Evolutionary conservation across 2,329 filamentous ascomycete species (phyloP).

Genomic region (Cercospora canescens): DNA sequence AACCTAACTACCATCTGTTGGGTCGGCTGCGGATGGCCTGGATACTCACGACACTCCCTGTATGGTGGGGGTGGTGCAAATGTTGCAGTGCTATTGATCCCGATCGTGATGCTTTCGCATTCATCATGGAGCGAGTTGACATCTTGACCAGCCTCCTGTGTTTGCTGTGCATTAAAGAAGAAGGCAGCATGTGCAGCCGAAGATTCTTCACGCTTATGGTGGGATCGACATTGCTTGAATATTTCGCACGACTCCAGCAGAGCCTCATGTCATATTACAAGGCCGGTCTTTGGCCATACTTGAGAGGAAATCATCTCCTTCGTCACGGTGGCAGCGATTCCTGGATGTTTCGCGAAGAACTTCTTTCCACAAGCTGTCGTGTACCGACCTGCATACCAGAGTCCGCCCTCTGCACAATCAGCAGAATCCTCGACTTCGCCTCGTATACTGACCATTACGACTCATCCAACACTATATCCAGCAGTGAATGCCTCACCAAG

Average conservation of each 20-base stretch:
- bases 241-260: background rate
- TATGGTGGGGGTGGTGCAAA: background rate
- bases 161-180: background rate
- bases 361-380: background rate
- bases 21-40: background rate
- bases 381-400: background rate
- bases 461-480: background rate
- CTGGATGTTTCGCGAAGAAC: background rate
- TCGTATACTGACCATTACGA: background rate
- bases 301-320: background rate
- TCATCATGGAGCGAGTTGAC: background rate
- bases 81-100: background rate
- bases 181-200: background rate
- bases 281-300: background rate
- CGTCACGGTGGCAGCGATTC: no score
- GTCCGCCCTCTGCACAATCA: background rate
- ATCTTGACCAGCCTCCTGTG: background rate
- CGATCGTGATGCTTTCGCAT: background rate
- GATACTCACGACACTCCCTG: background rate
- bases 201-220: background rate
- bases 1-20: background rate
- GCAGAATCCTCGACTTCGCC: background rate
- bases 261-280: background rate
- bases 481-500: background rate
- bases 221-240: background rate